Conservation (phyloP, 768 basidiomycete species). For the Mycena kentingensis region DNA sequence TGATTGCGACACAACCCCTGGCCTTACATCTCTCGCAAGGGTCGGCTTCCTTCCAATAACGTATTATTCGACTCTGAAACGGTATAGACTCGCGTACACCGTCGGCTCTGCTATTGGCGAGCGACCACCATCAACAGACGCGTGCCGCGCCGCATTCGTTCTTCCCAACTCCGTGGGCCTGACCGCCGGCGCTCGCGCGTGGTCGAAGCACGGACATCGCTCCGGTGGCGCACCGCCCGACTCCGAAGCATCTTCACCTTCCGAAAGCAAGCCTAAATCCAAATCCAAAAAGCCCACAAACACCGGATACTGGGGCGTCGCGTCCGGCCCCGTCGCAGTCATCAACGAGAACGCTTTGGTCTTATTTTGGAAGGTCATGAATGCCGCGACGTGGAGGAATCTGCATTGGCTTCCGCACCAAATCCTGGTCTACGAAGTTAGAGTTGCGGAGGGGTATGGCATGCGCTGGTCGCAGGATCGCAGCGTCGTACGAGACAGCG, state of each 20-base stretch:
- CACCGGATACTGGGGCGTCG: slow-evolving; percentile 61
- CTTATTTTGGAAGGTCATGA: slow-evolving; percentile 57
- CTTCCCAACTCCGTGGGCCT: slow-evolving; percentile 51
- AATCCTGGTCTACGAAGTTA: slow-evolving; percentile 61
- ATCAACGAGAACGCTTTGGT: slow-evolving; percentile 56
- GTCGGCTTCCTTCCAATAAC: slow-evolving; percentile 40
- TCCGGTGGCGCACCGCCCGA: slow-evolving; percentile 31
- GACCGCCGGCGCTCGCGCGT: slow-evolving; percentile 62
- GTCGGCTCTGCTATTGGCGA: slow-evolving; percentile 57
- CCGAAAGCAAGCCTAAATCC: slow-evolving; percentile 2
- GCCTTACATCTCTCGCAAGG: slow-evolving; percentile 24
- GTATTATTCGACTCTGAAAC: slow-evolving; percentile 32
- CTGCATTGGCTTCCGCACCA: slow-evolving; percentile 67
- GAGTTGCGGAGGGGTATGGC: slow-evolving; percentile 63
- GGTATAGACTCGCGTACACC: slow-evolving; percentile 54
- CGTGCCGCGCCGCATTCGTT: slow-evolving; percentile 55
- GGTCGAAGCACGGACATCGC: slow-evolving; percentile 67
- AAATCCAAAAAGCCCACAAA: slow-evolving; percentile 23
- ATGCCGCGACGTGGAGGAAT: slow-evolving; percentile 59
- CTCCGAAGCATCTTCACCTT: slow-evolving; percentile 13
- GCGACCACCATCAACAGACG: slow-evolving; percentile 48
- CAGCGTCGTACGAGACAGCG: slow-evolving; percentile 19
- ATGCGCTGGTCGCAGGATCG: slow-evolving; percentile 66
- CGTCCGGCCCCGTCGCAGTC: slow-evolving; percentile 51
- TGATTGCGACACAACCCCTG: slow-evolving; percentile 19